Conservation (phyloP, 768 basidiomycete species). For the Leccinum incarnatum region DNA sequence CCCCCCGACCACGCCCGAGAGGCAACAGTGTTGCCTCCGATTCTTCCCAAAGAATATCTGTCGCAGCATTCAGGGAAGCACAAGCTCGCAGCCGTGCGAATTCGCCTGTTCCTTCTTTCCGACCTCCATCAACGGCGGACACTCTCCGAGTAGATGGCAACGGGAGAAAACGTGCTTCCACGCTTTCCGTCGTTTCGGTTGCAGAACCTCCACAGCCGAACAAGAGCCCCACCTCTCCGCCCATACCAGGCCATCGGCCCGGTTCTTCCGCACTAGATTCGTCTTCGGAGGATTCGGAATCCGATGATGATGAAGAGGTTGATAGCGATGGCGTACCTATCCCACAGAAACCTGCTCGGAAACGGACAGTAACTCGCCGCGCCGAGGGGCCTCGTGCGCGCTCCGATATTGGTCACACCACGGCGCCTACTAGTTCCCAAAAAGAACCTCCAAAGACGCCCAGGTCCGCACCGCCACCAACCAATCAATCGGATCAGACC, state of each 20-base stretch:
- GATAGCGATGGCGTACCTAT: conserved; percentile 36
- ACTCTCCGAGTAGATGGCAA: conserved; percentile 28
- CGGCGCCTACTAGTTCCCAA: neutral
- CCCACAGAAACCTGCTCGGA: conserved; percentile 33
- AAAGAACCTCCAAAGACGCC: conserved; percentile 12
- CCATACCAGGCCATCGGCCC: conserved; percentile 10
- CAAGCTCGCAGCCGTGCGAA: conserved; percentile 62
- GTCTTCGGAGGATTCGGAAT: conserved; percentile 37
- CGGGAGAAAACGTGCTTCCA: conserved; percentile 29
- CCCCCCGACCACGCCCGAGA: conserved; percentile 48
- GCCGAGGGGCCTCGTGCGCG: conserved; percentile 3
- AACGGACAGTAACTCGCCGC: conserved; percentile 35
- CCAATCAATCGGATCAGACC: conserved; percentile 4
- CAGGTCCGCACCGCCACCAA: conserved; percentile 32
- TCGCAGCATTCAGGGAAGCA: conserved; percentile 79
- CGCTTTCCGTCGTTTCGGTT: conserved; percentile 24
- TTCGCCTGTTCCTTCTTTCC: conserved; percentile 55
- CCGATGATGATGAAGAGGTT: conserved; percentile 35
- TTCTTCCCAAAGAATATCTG: conserved; percentile 70
- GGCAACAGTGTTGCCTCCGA: conserved; percentile 60
- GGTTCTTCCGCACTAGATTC: conserved; percentile 18
- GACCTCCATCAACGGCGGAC: conserved; percentile 36
- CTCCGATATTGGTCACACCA: conserved; percentile 22
- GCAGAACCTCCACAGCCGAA: conserved; percentile 14
- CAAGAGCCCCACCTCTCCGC: conserved; percentile 9